Base-by-base conservation (phyloP, 805 yeast species). In the Kurtzmaniella cleridarum region DNA sequence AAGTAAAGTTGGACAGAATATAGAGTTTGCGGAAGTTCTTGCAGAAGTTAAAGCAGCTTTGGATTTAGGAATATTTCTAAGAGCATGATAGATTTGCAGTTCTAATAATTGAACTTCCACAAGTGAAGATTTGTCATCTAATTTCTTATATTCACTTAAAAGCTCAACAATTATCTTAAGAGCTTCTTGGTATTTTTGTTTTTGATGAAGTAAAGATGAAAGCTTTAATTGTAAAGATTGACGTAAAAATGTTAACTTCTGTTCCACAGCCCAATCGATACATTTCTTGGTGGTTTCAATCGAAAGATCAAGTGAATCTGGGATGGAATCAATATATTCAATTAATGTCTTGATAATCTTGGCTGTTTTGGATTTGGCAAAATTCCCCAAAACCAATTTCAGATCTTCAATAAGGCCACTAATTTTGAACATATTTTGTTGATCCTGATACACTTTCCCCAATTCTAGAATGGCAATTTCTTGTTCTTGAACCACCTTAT, bases 91-190 rank as follows among this genome's bases (percentile, higher is more conserved):
- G 30, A 87, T 88, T 55, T 88, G 83, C 15, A 93, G 75, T 60
- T 93, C 98, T 46, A 93, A 75, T 47, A 93, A 69, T 64, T 93
- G 98, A 28, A 93, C 96, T 60, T 93, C 98, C 11, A 93, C 96
- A 39, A 93, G 75, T 26, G 96, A 87, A 38, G 93, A 82, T 62
- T 93, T 93, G 64, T 93, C 99, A 60, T 93, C 99, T 48, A 93
- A 73, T 57, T 87, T 84, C 66, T 91, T 93, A 60, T 91, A 87
- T 60, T 93, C 97, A 47, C 74, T 73, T 49, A 91, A 71, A 50
- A 93, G 72, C 12, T 73, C 73, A 44, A 80, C 78, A 46, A 90
- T 84, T 44, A 89, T 75, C 36, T 75, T 70, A 35, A 93, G 66
- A 3, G 96, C 81, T 34, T 79, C 84, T 45, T 78, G 78, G 62